These are phyloP conservation scores for Diatrype stigma DNA, from an alignment of 2,329 filamentous ascomycete species.

Conservation along the genomic window DNA sequence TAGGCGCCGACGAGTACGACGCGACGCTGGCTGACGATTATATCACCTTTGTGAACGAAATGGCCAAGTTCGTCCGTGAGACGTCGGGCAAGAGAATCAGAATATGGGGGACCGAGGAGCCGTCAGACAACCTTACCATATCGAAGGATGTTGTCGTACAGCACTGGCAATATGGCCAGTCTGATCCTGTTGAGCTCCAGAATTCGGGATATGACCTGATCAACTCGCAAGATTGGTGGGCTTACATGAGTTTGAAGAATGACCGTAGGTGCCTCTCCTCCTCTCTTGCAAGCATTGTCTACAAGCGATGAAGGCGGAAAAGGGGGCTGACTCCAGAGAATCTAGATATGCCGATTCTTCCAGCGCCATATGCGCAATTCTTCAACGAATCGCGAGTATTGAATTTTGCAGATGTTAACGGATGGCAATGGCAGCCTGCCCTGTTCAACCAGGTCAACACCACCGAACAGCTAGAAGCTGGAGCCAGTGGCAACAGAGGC, in stretches of 20 bases:
- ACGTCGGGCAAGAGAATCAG: slow-evolving; percentile 39
- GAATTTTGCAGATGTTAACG: slow-evolving; percentile 36
- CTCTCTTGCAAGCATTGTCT: background rate
- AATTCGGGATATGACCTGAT: slow-evolving; percentile 33
- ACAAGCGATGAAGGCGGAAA: background rate
- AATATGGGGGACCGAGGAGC: slow-evolving; percentile 51
- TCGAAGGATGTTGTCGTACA: slow-evolving; percentile 37
- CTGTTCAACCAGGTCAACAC: slow-evolving; percentile 39
- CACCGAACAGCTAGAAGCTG: slow-evolving; percentile 32
- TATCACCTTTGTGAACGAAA: slow-evolving; percentile 47
- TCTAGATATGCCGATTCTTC: slow-evolving; percentile 37
- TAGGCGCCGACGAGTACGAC: slow-evolving; percentile 53
- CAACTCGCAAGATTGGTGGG: slow-evolving; percentile 49
- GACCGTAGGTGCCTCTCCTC: slow-evolving; percentile 26
- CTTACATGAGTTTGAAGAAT: slow-evolving; percentile 52
- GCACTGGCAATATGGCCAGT: slow-evolving; percentile 46
- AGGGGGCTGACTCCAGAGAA: background rate
- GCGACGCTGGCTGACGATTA: slow-evolving; percentile 42
- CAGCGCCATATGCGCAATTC: slow-evolving; percentile 42
- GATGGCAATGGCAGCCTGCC: slow-evolving; percentile 43
- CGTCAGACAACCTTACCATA: slow-evolving; percentile 33
- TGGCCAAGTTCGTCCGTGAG: slow-evolving; percentile 37
- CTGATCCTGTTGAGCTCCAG: slow-evolving; percentile 38
- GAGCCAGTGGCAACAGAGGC: slow-evolving; percentile 27
- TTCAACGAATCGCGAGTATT: slow-evolving; percentile 40